phyloP scores from a whole-genome alignment of 345 rosid genomes.

The Garcia nutans region DNA sequence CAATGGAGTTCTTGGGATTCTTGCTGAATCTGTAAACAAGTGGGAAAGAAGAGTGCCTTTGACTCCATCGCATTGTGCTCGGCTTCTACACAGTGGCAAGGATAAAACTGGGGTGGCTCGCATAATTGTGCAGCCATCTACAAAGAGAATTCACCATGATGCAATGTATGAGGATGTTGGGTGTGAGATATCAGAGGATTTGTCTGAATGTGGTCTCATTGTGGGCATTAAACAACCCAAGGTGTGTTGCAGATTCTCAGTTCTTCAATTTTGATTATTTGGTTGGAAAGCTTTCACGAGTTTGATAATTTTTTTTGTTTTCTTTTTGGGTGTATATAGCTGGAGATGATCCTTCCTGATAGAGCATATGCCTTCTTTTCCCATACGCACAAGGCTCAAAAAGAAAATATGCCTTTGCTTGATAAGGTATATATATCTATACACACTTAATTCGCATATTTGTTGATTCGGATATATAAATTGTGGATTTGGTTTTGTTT shows the following conservation, averaged over 20 bases:
- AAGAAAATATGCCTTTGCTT: constrained; percentile 78
- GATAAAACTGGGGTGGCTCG: constrained; percentile 69
- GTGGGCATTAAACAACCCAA: constrained; percentile 83
- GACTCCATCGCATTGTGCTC: constrained; percentile 87
- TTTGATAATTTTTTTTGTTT: constrained; percentile 7
- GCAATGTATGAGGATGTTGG: constrained; percentile 76
- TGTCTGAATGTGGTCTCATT: constrained; percentile 83
- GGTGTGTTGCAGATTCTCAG: constrained; percentile 32
- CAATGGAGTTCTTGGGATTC: constrained; percentile 83
- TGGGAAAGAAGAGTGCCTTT: constrained; percentile 95
- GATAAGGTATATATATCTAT: constrained; percentile 49
- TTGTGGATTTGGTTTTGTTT: neutral
- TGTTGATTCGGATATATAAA: neutral
- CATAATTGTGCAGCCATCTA: constrained; percentile 83
- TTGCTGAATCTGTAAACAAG: constrained; percentile 72
- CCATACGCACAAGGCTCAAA: constrained; percentile 87
- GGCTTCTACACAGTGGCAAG: constrained; percentile 68
- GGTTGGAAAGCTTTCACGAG: neutral
- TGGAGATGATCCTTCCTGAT: constrained; percentile 71
- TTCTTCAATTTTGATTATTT: neutral
- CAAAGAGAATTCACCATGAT: constrained; percentile 87
- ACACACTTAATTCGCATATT: neutral
- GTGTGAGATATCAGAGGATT: constrained; percentile 77
- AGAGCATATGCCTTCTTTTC: constrained; percentile 93
- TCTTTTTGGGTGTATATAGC: constrained; percentile 34